These are phyloP conservation scores for Seiridium unicorne DNA, from an alignment of 2,329 filamentous ascomycete species.

Conservation along the genomic window DNA sequence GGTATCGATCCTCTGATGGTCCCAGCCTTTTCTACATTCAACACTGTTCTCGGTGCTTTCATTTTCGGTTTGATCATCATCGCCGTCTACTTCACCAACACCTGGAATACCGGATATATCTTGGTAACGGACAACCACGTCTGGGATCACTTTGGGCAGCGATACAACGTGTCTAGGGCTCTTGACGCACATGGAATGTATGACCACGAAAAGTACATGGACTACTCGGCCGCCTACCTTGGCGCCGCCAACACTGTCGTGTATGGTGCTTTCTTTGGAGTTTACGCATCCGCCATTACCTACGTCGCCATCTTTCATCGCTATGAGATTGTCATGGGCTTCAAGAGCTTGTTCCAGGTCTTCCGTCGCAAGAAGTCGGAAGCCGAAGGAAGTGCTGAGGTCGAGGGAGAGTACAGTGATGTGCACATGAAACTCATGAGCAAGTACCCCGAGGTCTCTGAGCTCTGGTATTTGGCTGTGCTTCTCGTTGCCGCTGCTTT, in stretches of 20 bases:
- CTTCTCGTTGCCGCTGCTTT: slow-evolving; percentile 31
- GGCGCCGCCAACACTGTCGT: slow-evolving; percentile 1
- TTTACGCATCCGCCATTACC: slow-evolving; percentile 11
- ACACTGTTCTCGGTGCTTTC: slow-evolving; percentile 15
- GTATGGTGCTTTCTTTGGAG: slow-evolving; percentile 4
- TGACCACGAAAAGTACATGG: slow-evolving; percentile 19
- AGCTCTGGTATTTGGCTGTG: slow-evolving; percentile 3
- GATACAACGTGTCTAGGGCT: slow-evolving; percentile 4
- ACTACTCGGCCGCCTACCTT: slow-evolving; percentile 3
- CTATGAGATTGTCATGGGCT: slow-evolving; percentile 18
- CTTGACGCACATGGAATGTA: slow-evolving; percentile 7
- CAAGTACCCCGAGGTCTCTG: slow-evolving; percentile 25
- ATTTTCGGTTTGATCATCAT: slow-evolving; percentile 16
- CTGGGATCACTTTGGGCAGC: slow-evolving; percentile 4
- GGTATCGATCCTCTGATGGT: slow-evolving; percentile 19
- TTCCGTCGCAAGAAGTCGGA: neutral
- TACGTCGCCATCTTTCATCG: slow-evolving; percentile 19
- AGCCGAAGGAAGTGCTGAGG: neutral
- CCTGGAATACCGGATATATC: slow-evolving; percentile 22
- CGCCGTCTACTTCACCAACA: slow-evolving; percentile 23
- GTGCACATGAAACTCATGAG: slow-evolving; percentile 23
- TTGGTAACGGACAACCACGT: slow-evolving; percentile 20
- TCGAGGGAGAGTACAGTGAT: slow-evolving; percentile 10
- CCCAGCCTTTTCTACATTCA: slow-evolving; percentile 19
- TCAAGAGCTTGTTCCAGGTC: slow-evolving; percentile 5